Evolutionary conservation across 306 rosid species (phyloP).

Genomic region (Pterocarpus macrocarpus): DNA sequence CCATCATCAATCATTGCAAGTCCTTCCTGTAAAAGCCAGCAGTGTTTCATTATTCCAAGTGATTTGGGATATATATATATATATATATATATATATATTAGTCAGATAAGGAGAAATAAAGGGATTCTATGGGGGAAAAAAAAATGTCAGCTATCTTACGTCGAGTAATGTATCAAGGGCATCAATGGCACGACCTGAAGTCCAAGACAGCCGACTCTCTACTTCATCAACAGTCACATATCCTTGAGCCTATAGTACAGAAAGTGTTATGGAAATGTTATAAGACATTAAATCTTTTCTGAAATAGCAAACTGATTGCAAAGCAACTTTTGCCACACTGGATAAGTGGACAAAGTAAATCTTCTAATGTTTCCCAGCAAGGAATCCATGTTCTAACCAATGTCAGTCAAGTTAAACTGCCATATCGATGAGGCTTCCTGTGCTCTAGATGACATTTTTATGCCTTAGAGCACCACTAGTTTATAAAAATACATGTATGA

Average conservation of each 20-base stretch:
- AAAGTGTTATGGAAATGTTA: slow-evolving; percentile 35
- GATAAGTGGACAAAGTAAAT: not conserved
- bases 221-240: slow-evolving; percentile 86
- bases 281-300: not conserved
- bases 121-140: not conserved
- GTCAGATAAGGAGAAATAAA: not conserved
- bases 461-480: slow-evolving; percentile 3
- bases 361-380: slow-evolving; percentile 18
- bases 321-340: slow-evolving; percentile 16
- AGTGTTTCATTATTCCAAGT: slow-evolving; percentile 31
- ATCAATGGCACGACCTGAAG: slow-evolving; percentile 86
- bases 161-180: slow-evolving; percentile 90
- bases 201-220: slow-evolving; percentile 87
- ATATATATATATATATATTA: slow-evolving; percentile 27
- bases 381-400: slow-evolving; percentile 11
- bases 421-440: slow-evolving; percentile 2
- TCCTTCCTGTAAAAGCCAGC: slow-evolving; percentile 75
- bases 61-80: slow-evolving; percentile 27
- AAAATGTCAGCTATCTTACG: slow-evolving; percentile 54
- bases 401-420: not conserved
- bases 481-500: not conserved
- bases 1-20: slow-evolving; percentile 99
- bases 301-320: slow-evolving; percentile 16
- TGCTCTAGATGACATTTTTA: slow-evolving; percentile 7
- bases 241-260: slow-evolving; percentile 77